phyloP scores from a whole-genome alignment of 1,284 basidiomycete species.

The Puccinia triticina region DNA sequence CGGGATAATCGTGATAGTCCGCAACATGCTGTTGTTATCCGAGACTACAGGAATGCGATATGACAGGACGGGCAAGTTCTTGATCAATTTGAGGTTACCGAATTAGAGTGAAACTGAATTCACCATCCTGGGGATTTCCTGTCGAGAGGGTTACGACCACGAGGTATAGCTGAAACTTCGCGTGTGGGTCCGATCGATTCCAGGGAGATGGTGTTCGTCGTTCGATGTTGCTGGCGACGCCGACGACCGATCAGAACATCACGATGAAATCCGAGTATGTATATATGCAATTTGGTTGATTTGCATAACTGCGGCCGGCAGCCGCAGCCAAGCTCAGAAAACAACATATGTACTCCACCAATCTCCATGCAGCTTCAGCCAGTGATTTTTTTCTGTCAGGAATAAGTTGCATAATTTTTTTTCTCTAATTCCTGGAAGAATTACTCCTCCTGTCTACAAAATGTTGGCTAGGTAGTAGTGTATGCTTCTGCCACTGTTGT shows the following conservation, averaged over 20 bases:
- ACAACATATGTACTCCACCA: not conserved
- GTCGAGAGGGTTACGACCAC: not conserved
- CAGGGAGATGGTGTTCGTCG: not conserved
- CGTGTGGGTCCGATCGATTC: not conserved
- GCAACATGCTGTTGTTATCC: constrained; percentile 27
- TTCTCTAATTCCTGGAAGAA: too few relatives aligned
- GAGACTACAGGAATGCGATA: constrained; percentile 5
- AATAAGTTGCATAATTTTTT: too few relatives aligned
- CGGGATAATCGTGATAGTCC: constrained; percentile 21
- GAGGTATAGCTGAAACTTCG: not conserved
- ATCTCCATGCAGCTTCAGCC: too few relatives aligned
- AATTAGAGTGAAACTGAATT: not conserved
- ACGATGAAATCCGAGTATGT: not conserved
- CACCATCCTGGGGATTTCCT: not conserved
- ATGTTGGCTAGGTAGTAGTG: too few relatives aligned
- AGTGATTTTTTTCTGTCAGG: too few relatives aligned
- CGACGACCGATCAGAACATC: too few relatives aligned
- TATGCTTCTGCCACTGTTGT: too few relatives aligned
- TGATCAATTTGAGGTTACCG: not conserved
- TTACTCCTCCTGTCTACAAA: too few relatives aligned
- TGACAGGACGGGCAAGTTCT: not conserved
- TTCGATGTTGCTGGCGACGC: too few relatives aligned
- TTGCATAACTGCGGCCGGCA: not conserved
- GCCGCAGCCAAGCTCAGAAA: not conserved
- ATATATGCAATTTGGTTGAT: not conserved